These are phyloP conservation scores for Triadica sebifera DNA, from an alignment of 345 rosid species.

Conservation along the genomic window DNA sequence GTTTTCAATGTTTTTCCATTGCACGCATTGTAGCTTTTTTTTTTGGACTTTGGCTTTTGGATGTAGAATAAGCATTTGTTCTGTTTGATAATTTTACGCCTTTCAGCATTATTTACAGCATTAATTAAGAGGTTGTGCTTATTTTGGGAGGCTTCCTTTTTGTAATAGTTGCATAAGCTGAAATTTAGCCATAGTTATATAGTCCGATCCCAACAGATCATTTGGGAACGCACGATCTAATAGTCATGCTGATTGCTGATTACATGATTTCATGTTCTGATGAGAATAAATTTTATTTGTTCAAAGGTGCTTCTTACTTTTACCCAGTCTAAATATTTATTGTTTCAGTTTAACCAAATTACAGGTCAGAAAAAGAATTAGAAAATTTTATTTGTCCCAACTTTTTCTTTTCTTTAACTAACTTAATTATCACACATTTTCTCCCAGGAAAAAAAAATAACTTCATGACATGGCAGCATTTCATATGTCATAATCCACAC, in stretches of 20 bases:
- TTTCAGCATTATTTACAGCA: not conserved
- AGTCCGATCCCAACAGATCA: not conserved
- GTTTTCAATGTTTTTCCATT: not conserved
- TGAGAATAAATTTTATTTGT: not conserved
- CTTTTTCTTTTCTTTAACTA: not conserved
- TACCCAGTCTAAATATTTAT: not conserved
- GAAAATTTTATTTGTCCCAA: not conserved
- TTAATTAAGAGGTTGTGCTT: not conserved
- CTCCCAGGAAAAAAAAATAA: not conserved
- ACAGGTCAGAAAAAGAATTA: not conserved
- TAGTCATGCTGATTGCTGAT: not conserved
- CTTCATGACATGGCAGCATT: not conserved
- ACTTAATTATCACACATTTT: not conserved
- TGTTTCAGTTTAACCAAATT: not conserved
- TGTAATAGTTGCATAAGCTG: not conserved
- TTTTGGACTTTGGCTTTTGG: not conserved
- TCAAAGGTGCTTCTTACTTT: not conserved
- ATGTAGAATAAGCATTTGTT: not conserved
- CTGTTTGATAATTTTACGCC: not conserved
- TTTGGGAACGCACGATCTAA: not conserved
- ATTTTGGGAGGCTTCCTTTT: not conserved
- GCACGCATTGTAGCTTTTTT: not conserved
- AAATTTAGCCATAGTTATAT: not conserved
- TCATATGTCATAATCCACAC: not conserved
- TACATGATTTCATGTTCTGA: not conserved